Evolutionary conservation across 495 filamentous ascomycete species (phyloP).

Genomic region (Ramalina peruviana): DNA sequence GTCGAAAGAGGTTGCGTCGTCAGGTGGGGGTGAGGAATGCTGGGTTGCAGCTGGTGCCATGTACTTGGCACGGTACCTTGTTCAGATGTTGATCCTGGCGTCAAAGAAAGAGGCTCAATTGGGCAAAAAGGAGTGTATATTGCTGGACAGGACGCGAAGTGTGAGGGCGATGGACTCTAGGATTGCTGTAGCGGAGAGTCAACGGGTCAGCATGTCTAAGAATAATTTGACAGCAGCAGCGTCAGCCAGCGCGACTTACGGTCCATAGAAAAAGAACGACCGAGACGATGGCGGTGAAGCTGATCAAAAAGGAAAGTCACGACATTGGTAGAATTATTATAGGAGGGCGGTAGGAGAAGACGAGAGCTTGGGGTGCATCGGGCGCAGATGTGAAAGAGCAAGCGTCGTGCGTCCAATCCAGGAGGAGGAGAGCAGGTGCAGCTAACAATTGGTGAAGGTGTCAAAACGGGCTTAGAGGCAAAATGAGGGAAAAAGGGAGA

Average conservation of each 20-base stretch:
- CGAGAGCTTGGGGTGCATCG: not conserved
- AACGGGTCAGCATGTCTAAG: not conserved
- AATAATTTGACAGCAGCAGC: not conserved
- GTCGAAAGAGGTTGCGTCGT: too few relatives aligned
- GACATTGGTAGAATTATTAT: not conserved
- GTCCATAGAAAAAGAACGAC: conserved; percentile 2
- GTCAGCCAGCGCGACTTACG: conserved; percentile 1
- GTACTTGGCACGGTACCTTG: not conserved
- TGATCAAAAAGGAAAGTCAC: not conserved
- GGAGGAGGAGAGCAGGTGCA: not conserved
- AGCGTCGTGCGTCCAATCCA: not conserved
- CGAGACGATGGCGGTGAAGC: conserved; percentile 11
- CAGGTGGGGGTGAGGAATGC: conserved; percentile 9
- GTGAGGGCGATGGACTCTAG: not conserved
- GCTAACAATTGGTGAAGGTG: not conserved
- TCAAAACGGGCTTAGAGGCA: too few relatives aligned
- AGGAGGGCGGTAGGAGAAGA: not conserved
- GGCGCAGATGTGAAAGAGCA: not conserved
- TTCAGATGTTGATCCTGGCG: too few relatives aligned
- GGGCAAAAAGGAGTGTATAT: not conserved
- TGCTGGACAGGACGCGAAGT: not conserved
- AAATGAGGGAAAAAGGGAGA: not conserved
- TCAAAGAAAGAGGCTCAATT: not conserved
- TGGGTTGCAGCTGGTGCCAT: conserved; percentile 7
- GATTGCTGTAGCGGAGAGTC: not conserved